These are phyloP conservation scores for Candida buenavistaensis DNA, from an alignment of 1,139 yeast species.

Conservation along the genomic window DNA sequence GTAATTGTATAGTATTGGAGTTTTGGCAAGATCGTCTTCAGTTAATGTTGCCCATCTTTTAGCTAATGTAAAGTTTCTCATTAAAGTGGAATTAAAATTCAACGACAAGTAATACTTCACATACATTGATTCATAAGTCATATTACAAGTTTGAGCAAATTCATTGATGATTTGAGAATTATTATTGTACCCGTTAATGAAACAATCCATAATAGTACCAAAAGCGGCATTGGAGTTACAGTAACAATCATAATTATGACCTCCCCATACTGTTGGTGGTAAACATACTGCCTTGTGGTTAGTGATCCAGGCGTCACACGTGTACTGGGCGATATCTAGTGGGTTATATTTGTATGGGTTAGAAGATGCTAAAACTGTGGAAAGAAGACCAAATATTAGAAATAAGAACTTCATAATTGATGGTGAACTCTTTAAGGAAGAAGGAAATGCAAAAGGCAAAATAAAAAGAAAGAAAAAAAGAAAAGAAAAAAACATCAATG, in stretches of 20 bases:
- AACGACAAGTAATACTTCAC: constrained; percentile 6
- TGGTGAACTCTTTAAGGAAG: no score
- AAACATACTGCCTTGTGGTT: constrained; percentile 7
- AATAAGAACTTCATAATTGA: background rate
- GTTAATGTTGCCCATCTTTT: constrained; percentile 6
- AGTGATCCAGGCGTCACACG: constrained; percentile 10
- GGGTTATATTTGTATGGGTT: constrained; percentile 3
- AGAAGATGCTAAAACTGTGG: background rate
- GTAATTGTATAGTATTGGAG: constrained; percentile 8
- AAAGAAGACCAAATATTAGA: constrained; percentile 1
- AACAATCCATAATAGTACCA: constrained; percentile 19
- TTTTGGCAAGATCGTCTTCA: constrained; percentile 7
- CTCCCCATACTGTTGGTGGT: constrained; percentile 7
- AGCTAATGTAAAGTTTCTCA: constrained; percentile 3
- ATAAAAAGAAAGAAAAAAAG: no score
- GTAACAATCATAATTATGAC: constrained; percentile 14
- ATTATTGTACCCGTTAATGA: constrained; percentile 16
- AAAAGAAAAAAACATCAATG: no score
- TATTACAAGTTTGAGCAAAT: constrained; percentile 16
- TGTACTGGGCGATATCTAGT: constrained; percentile 7
- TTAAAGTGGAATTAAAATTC: constrained; percentile 3
- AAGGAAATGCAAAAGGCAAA: no score
- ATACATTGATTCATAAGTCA: constrained; percentile 7
- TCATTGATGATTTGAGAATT: constrained; percentile 14
- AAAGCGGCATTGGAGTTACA: constrained; percentile 19